Evolutionary conservation across 2,329 filamentous ascomycete genomes (phyloP), one percentile per base, ranked within the genome.

Genomic region (Trichoderma guizhouense): DNA sequence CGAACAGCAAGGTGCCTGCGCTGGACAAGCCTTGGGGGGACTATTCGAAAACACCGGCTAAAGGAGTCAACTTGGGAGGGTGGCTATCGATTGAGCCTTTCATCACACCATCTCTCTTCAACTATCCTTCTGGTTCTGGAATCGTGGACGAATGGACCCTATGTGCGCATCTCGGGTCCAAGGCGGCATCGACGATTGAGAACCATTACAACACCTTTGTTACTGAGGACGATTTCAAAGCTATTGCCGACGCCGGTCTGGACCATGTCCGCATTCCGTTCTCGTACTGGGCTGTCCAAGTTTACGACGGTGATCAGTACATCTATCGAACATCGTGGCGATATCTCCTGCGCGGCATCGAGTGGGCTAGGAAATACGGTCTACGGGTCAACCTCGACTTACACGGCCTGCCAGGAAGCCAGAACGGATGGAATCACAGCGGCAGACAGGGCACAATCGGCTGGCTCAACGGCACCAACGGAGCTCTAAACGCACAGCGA

Each of bases 341-440:
- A 14, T 99, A 99, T 78, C 90, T 99, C 2, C 88, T 99, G 11
- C 91, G 96, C 18, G 93, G 88, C 11, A 97, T 99, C 75, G 96
- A 99, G 81, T 99, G 93, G 88, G 93, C 93, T 58, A 92, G 96
- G 30, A 95, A 97, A 78, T 92, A 98, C 80, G 96, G 96, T 0
- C 85, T 99, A 5, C 92, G 96, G 2, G 90, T 99, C 53, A 98
- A 98, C 74, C 89, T 99, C 5, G 96, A 99, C 80, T 84, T 98
- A 5, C 96, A 99, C 82, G 94, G 88, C n/a, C 85, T 96, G 0
- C 95, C 95, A 0, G 96, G 96, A 0, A 95, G 92, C 73, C 96
- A 98, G 79, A 99, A 99, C 78, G 96, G 96, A 2, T 98, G 95
- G 95, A 98, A 98, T 77, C 96, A 99, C 81, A 97, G 93, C 76